These are phyloP conservation scores for Umbellularia californica DNA, from an alignment of 164 flowering plant genomes.

Conservation along the genomic window DNA sequence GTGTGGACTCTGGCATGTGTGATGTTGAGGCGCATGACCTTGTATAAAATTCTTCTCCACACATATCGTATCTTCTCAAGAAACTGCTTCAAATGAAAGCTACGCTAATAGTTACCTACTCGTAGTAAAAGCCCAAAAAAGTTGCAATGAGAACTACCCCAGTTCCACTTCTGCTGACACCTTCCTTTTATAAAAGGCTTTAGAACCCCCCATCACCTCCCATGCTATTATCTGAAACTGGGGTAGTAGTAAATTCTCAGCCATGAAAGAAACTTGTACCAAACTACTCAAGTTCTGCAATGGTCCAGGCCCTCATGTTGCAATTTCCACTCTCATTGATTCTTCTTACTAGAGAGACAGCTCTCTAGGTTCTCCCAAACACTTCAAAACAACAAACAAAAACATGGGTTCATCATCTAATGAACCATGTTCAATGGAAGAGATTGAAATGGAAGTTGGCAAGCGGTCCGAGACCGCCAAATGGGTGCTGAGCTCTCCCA, in stretches of 20 bases:
- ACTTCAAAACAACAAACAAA: constrained; percentile 19
- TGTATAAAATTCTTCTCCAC: too few species aligned
- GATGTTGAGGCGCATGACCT: too few species aligned
- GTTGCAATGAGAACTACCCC: too few species aligned
- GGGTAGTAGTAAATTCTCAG: neutral
- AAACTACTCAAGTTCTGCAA: neutral
- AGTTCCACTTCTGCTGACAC: neutral
- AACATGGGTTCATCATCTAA: constrained; percentile 16
- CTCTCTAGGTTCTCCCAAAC: constrained; percentile 27
- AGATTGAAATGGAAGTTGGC: constrained; percentile 10
- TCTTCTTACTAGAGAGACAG: neutral
- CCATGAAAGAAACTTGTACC: constrained; percentile 4
- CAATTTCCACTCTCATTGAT: neutral
- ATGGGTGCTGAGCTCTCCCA: constrained; percentile 43
- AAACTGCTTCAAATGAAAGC: too few species aligned
- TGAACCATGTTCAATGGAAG: constrained; percentile 4
- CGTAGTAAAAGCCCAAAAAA: too few species aligned
- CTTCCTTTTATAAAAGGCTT: too few species aligned
- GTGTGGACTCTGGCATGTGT: too few species aligned
- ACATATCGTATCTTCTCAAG: too few species aligned
- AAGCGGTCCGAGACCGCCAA: constrained; percentile 20
- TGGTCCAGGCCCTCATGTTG: neutral
- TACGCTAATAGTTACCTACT: too few species aligned
- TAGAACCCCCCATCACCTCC: neutral
- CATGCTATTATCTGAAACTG: neutral